Conservation (phyloP, 768 basidiomycete genomes). For the Boletus speciosus region DNA sequence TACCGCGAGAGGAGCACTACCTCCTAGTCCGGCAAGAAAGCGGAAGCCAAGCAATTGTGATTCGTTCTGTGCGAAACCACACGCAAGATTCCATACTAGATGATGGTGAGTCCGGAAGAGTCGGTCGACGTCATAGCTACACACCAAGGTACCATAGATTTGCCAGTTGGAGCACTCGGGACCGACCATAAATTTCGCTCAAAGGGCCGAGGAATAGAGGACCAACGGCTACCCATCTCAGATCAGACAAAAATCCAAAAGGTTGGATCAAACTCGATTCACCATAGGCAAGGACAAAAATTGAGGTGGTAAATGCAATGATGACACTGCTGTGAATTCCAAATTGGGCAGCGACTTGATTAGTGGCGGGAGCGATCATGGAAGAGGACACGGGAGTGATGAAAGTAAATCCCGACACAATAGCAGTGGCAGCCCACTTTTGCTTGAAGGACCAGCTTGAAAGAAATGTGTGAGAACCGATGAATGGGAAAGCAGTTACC, state of each 20-base stretch:
- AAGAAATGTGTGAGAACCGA: neutral
- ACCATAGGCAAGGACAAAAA: constrained; percentile 63
- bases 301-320: constrained; percentile 57
- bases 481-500: neutral
- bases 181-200: constrained; percentile 69
- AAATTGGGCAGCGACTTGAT: constrained; percentile 50
- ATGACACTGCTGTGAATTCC: constrained; percentile 47
- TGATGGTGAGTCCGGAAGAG: neutral
- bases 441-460: constrained; percentile 52
- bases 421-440: constrained; percentile 65
- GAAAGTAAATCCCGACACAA: constrained; percentile 67
- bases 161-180: constrained; percentile 54
- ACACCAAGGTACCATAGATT: constrained; percentile 68
- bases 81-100: constrained; percentile 58
- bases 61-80: constrained; percentile 59
- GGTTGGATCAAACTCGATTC: constrained; percentile 5
- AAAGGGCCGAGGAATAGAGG: constrained; percentile 53
- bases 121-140: neutral
- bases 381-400: constrained; percentile 68
- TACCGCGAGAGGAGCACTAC: constrained; percentile 62
- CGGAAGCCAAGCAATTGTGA: constrained; percentile 63
- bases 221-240: constrained; percentile 17
- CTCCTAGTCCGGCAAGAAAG: constrained; percentile 67
- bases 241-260: neutral
- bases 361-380: constrained; percentile 66